A percentile compares a stretch with the other conserved stretches of the same genome.
Conservation (phyloP, 1,284 basidiomycete genomes). For the Blastosporella zonata region DNA sequence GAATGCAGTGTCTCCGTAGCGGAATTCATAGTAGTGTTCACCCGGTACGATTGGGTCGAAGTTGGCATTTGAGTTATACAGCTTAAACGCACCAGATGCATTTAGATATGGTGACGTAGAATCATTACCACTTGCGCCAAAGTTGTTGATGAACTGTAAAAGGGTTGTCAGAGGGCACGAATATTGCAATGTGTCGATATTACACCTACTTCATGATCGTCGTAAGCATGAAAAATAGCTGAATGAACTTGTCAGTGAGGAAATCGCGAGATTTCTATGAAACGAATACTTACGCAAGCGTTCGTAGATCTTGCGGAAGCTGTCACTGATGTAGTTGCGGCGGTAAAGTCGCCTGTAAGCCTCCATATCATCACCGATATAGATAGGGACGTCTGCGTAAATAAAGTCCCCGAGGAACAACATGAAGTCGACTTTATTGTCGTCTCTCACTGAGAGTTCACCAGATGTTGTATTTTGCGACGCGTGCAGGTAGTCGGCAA, state of each 20-base stretch:
- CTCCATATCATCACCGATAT: constrained; percentile 53
- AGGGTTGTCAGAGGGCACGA: constrained; percentile 5
- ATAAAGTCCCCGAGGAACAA: constrained; percentile 73
- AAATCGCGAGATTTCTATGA: background rate
- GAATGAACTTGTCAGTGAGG: background rate
- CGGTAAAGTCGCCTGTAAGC: constrained; percentile 65
- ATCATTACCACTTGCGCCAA: constrained; percentile 53
- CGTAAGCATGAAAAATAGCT: constrained; percentile 59
- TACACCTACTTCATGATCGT: constrained; percentile 62
- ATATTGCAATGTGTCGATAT: background rate
- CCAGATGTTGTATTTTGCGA: background rate
- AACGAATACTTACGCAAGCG: constrained; percentile 50
- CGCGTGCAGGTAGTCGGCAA: constrained; percentile 50
- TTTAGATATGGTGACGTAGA: constrained; percentile 52
- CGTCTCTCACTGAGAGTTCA: background rate
- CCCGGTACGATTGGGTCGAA: constrained; percentile 47
- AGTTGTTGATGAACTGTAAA: constrained; percentile 63
- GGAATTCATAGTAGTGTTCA: constrained; percentile 64
- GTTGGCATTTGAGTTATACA: constrained; percentile 70
- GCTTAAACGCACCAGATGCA: constrained; percentile 61
- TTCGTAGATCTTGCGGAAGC: constrained; percentile 66
- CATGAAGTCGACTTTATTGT: constrained; percentile 50
- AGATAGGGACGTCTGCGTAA: constrained; percentile 73
- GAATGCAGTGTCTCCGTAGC: constrained; percentile 70
- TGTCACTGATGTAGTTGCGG: constrained; percentile 56